Evolutionary conservation across 2,329 filamentous ascomycete genomes (phyloP), one percentile per base, ranked within the genome.

Genomic region (Ophiostoma quercus): DNA sequence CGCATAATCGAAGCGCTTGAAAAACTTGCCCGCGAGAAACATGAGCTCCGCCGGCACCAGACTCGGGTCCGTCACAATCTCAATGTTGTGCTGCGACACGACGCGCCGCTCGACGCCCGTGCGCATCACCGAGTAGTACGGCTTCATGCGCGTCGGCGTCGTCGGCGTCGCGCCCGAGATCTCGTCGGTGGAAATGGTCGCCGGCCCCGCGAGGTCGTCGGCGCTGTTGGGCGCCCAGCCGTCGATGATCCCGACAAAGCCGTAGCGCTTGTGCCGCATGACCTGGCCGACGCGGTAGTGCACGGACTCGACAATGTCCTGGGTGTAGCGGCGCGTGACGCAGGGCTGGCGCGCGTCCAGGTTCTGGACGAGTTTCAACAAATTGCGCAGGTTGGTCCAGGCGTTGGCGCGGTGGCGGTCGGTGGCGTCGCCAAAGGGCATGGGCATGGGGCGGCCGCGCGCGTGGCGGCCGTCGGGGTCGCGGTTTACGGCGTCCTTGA

Each of bases 111-210:
- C 84, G 2, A 37, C 25, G 22, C 67, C 66, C 9, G 54, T 1
- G 14, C 60, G 68, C 92, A 97, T 82, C 75, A 92, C 92, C 74
- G 93, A 90, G 77, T 97, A 97, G 75, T 92, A 97, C 43, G 88
- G 71, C 85, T 81, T 68, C 8, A 29, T 47, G 34, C 34, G 34
- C 29, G 66, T 66, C n/a, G 16, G 32, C 51, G 67, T 22, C 12
- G 57, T 3, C 37, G 67, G n/a, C 19, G 54, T 29, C 41, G 25
- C 25, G 25, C 25, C 25, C 25, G 25, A 29, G 25, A 29, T 29
- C 25, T 41, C 63, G 16, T 57, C 51, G 9, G n/a, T 25, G 9
- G 51, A 11, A 7, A 57, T 25, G 7, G 51, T 22, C n/a, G 22
- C 51, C n/a, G 51, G 32, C 34, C 62, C 62, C 32, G 19, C 8